Base-by-base conservation (phyloP, 768 basidiomycete species). In the Pulveroboletus sp. region DNA sequence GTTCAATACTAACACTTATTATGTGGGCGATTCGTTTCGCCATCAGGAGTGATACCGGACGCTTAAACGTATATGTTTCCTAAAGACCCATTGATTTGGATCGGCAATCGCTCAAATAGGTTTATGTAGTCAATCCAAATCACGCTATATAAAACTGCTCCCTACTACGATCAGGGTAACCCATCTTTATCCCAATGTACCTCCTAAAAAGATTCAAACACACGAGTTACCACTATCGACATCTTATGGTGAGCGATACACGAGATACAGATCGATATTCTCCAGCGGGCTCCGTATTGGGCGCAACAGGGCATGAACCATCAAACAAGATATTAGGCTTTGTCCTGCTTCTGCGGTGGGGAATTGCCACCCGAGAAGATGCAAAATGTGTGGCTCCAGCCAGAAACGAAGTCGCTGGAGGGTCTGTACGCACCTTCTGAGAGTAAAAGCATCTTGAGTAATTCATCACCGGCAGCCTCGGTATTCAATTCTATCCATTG, bases 211-310 rank as follows among this genome's bases (percentile, higher is more conserved):
- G 23, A 46, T 27, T 34, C 5, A 1, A 41, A 57, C 7, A 3
- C 3, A 1, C 31, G 2, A 0, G 17, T 36, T 27, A 25, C 32
- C 4, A 47, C 64, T 1, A 24, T 40, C 13, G 69, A 77, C 40
- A 58, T 78, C 33, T 32, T 77, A 6, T 55, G 59, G 19, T 79
- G 78, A 77, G 57, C 67, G 1, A 73, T 78, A 62, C 54, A 49
- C 2, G 69, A 75, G 49, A 76, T 75, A 7, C 76, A 73, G 51
- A 38, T 31, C 1, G 63, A 74, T 25, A 72, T 76, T 33, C 52
- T 67, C 21, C 65, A 62, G 17, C 57, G 72, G 44, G 61, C 66
- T 49, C 62, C 71, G 13, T 67, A 67, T 36, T 77, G 74, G 74
- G 67, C 60, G 17, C 62, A 71, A 29, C 75, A 78, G 36, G 55